phyloP scores from a whole-genome alignment of 1,139 yeast genomes.

The Scheffersomyces titani region DNA sequence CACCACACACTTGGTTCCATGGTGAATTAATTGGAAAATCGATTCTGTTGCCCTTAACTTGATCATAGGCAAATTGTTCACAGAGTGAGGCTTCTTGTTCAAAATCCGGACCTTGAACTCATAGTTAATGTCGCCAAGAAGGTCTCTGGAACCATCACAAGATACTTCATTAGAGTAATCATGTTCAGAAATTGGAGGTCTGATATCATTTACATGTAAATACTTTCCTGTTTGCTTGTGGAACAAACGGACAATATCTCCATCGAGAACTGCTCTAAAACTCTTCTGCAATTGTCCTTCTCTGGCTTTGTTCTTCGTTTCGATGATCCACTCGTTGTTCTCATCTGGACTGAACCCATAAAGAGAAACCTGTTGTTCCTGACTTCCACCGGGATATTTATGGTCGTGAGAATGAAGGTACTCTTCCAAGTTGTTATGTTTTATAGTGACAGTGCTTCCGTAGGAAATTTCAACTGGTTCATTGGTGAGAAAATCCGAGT shows the following conservation, averaged over 20 bases:
- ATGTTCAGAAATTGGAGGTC: constrained; percentile 80
- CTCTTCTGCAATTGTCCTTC: constrained; percentile 32
- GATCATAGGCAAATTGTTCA: constrained; percentile 34
- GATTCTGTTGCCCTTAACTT: constrained; percentile 54
- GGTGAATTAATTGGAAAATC: constrained; percentile 59
- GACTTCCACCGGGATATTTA: constrained; percentile 54
- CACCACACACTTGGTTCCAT: constrained; percentile 60
- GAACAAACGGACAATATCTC: constrained; percentile 56
- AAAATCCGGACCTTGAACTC: constrained; percentile 50
- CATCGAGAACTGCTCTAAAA: constrained; percentile 45
- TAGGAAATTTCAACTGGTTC: constrained; percentile 55
- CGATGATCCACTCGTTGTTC: constrained; percentile 71
- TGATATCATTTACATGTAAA: constrained; percentile 56
- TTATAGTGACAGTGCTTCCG: constrained; percentile 67
- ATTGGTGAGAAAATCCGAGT: constrained; percentile 35
- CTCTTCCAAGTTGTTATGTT: constrained; percentile 62
- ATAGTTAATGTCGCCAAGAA: constrained; percentile 51
- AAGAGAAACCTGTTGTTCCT: constrained; percentile 69
- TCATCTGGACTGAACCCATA: constrained; percentile 51
- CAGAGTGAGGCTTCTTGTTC: constrained; percentile 25
- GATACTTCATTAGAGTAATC: constrained; percentile 79
- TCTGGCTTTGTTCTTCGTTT: constrained; percentile 35
- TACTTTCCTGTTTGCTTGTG: constrained; percentile 64
- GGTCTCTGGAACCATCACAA: constrained; percentile 55
- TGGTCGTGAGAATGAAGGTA: constrained; percentile 69